phyloP scores from a whole-genome alignment of 257 asterid genomes.

The Linderniella brevidens region DNA sequence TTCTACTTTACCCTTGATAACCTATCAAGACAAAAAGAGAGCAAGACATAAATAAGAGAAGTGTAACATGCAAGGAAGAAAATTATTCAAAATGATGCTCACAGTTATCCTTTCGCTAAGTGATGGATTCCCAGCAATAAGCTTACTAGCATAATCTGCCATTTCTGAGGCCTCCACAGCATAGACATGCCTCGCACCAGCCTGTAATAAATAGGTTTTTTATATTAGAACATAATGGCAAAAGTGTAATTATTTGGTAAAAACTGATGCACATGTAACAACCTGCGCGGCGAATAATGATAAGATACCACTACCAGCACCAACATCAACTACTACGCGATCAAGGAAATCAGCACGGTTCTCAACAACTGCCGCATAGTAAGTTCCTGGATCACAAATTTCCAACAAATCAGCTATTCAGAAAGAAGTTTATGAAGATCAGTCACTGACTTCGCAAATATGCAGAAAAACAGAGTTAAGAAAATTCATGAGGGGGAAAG shows the following conservation, averaged over 20 bases:
- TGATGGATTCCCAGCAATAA: conserved; percentile 79
- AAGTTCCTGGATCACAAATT: conserved; percentile 50
- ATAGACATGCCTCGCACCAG: conserved; percentile 97
- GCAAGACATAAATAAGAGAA: conserved; percentile 7
- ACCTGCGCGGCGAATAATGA: conserved; percentile 99
- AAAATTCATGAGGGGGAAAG: conserved; percentile 7
- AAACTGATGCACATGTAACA: neutral
- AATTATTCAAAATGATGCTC: conserved; percentile 16
- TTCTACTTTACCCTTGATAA: conserved; percentile 90
- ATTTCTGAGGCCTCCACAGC: conserved; percentile 99
- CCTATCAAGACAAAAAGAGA: conserved; percentile 29
- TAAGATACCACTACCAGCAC: conserved; percentile 99
- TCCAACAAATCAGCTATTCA: conserved; percentile 12
- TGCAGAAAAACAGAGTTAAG: neutral
- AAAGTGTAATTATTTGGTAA: no score
- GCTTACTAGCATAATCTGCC: conserved; percentile 83
- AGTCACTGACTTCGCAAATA: no score
- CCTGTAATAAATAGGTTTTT: conserved; percentile 22
- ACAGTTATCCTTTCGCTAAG: conserved; percentile 72
- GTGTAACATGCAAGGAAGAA: conserved; percentile 5
- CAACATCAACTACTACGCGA: conserved; percentile 94
- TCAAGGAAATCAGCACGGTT: conserved; percentile 70
- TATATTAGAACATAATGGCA: no score
- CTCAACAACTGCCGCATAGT: conserved; percentile 96
- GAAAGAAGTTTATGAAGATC: conserved; percentile 1